Conservation (phyloP, 163 green algal species). For the Coccomyxa subellipsoidea region DNA sequence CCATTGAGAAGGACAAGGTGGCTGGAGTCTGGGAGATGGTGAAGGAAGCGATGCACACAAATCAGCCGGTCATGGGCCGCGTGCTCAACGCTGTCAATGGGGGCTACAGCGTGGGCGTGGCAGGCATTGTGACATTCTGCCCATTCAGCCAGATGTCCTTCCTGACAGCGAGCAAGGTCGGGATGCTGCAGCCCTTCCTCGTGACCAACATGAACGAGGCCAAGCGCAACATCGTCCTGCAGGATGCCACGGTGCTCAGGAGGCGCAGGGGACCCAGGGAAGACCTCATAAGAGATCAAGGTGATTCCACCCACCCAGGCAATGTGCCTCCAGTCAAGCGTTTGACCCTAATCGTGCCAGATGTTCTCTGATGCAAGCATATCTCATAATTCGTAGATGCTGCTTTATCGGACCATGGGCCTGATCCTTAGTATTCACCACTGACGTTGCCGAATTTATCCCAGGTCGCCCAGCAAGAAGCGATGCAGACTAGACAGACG, state of each 20-base stretch:
- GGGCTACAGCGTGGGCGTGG: conserved; percentile 37
- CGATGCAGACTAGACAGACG: no score
- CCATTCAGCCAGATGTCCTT: conserved; percentile 16
- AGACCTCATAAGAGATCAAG: background rate
- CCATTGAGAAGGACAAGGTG: background rate
- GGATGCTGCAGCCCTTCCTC: conserved; percentile 21
- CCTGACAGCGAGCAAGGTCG: conserved; percentile 10
- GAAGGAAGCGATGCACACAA: background rate
- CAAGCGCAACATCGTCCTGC: background rate
- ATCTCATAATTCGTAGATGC: no score
- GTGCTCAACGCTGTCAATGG: conserved; percentile 37
- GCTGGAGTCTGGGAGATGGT: conserved; percentile 25
- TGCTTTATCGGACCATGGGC: no score
- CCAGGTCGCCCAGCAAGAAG: no score
- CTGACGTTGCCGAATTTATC: no score
- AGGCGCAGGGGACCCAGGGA: background rate
- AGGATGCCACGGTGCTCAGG: background rate
- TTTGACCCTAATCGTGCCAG: no score
- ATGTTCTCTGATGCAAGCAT: no score
- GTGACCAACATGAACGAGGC: background rate
- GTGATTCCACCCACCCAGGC: background rate
- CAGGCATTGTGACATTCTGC: conserved; percentile 33
- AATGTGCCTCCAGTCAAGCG: no score
- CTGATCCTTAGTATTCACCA: no score
- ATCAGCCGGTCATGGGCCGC: conserved; percentile 28